Evolutionary conservation across 148 eudicot genomes (phyloP).

Genomic region (Spergularia bocconei): DNA sequence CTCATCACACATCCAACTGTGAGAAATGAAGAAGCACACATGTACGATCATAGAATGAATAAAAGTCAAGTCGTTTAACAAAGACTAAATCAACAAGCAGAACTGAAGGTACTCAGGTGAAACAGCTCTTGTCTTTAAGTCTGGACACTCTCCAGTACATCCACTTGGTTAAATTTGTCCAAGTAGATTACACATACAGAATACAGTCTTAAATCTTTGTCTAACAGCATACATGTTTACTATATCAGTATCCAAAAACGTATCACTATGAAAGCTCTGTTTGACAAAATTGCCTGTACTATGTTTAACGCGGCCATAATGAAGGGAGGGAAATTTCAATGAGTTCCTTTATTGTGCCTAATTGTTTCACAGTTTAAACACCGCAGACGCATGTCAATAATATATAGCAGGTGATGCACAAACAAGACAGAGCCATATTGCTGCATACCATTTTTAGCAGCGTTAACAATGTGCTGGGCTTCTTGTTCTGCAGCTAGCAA

Average conservation of each 20-base stretch:
- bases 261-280: not conserved
- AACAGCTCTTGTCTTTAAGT: not conserved
- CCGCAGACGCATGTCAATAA: not conserved
- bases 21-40: not conserved
- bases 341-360: no score
- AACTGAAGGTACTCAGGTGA: not conserved
- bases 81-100: not conserved
- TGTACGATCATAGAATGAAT: not conserved
- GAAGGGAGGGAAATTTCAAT: no score
- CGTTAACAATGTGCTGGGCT: conserved; percentile 81
- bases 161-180: not conserved
- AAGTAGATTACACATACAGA: not conserved
- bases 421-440: not conserved
- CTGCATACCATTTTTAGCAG: conserved; percentile 62
- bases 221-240: not conserved
- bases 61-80: not conserved
- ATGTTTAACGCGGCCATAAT: no score
- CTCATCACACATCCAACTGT: not conserved
- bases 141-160: not conserved
- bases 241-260: not conserved
- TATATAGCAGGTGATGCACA: not conserved
- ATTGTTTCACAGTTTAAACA: not conserved
- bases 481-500: conserved; percentile 87
- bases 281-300: not conserved
- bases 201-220: not conserved